Percentiles rank a stretch among this genome's conserved stretches.
These are phyloP conservation scores for Alternaria angustiovoidea DNA, from an alignment of 2,329 filamentous ascomycete species.

Conservation along the genomic window DNA sequence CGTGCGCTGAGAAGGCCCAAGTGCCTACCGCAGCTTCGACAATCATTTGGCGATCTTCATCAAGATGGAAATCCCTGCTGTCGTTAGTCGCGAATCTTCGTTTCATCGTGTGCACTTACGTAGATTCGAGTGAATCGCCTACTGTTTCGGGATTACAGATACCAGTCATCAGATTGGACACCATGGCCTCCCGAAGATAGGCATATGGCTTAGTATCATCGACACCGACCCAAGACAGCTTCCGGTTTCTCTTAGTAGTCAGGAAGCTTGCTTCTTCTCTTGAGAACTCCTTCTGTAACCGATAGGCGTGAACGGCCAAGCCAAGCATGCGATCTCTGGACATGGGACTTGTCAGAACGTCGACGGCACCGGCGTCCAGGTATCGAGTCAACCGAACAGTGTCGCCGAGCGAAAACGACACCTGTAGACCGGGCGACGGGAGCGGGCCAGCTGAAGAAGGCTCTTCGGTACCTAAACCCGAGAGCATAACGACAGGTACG, in stretches of 20 bases:
- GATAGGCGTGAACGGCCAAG: slow-evolving; percentile 83
- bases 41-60: slow-evolving; percentile 68
- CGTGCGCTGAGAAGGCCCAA: slow-evolving; percentile 91
- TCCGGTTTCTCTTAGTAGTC: slow-evolving; percentile 76
- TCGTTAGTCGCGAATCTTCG: slow-evolving; percentile 25
- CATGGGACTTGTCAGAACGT: slow-evolving; percentile 84
- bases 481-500: slow-evolving; percentile 52
- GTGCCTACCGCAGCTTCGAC: slow-evolving; percentile 75
- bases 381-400: slow-evolving; percentile 71
- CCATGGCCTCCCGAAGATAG: slow-evolving; percentile 92
- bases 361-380: slow-evolving; percentile 84
- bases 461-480: slow-evolving; percentile 46
- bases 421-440: slow-evolving; percentile 44
- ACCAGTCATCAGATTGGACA: slow-evolving; percentile 85
- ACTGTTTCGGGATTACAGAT: slow-evolving; percentile 77
- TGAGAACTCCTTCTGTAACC: slow-evolving; percentile 77
- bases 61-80: slow-evolving; percentile 70
- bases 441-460: slow-evolving; percentile 34
- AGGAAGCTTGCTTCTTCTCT: slow-evolving; percentile 76
- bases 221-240: slow-evolving; percentile 90
- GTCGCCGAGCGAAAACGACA: slow-evolving; percentile 55
- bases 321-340: slow-evolving; percentile 76
- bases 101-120: slow-evolving; percentile 53
- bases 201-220: slow-evolving; percentile 86
- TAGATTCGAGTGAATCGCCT: slow-evolving; percentile 68